Conservation (phyloP, 2,329 filamentous ascomycete species). For the Colletotrichum sp. region DNA sequence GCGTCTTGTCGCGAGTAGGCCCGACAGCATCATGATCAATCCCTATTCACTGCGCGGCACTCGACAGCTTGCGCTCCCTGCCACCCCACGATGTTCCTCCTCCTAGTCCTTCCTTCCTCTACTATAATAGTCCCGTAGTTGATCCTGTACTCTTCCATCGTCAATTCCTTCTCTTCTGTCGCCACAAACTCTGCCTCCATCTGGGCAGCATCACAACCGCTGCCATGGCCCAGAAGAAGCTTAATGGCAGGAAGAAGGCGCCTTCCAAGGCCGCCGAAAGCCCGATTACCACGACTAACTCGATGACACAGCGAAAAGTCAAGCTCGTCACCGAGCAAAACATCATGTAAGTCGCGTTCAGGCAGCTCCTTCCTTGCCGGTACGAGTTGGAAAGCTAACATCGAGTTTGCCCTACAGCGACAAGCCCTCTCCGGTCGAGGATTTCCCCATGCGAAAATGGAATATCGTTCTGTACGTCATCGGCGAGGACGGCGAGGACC, state of each 20-base stretch:
- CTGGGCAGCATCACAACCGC: not conserved
- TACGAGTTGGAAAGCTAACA: conserved; percentile 21
- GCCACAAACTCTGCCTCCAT: not conserved
- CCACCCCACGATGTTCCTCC: not conserved
- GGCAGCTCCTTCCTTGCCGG: not conserved
- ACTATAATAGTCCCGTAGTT: not conserved
- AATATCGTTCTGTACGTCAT: conserved; percentile 84
- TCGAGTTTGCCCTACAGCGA: conserved; percentile 53
- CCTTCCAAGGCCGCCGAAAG: not conserved
- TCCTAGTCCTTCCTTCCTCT: not conserved
- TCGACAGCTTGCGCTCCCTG: not conserved
- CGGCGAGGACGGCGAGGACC: conserved; percentile 85
- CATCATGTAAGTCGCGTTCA: conserved; percentile 67
- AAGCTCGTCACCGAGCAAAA: conserved; percentile 93
- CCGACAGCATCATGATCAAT: not conserved
- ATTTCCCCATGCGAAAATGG: conserved; percentile 94
- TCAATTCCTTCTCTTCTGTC: not conserved
- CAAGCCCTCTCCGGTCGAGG: conserved; percentile 81
- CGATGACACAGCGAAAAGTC: conserved; percentile 75
- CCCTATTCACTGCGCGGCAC: not conserved
- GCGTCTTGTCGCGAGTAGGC: not conserved
- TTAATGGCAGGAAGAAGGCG: not conserved
- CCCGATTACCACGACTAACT: conserved; percentile 1
- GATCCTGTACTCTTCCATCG: not conserved
- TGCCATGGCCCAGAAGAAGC: not conserved